Conservation (phyloP, 2,329 filamentous ascomycete genomes). For the Didymella exigua region DNA sequence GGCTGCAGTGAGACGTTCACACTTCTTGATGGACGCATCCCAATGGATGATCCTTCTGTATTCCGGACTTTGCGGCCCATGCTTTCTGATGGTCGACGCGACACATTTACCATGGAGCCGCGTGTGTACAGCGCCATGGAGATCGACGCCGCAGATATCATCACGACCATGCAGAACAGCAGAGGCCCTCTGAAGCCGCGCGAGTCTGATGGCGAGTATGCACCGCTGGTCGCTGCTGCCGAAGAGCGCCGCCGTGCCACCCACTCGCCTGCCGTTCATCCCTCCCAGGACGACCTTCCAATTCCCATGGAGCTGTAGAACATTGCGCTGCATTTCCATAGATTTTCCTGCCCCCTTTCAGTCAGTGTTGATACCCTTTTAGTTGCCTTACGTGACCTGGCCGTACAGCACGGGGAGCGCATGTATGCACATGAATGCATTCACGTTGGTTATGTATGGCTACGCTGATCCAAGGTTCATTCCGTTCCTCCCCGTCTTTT, state of each 20-base stretch:
- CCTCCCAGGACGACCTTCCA: neutral
- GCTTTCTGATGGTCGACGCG: constrained; percentile 21
- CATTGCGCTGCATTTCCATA: neutral
- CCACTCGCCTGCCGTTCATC: constrained; percentile 22
- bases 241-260: constrained; percentile 33
- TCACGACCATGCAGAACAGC: constrained; percentile 43
- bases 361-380: constrained; percentile 26
- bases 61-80: constrained; percentile 42
- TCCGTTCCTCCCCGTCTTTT: neutral
- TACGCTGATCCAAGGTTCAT: neutral
- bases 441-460: neutral
- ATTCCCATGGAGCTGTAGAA: constrained; percentile 15
- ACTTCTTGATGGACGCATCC: constrained; percentile 42
- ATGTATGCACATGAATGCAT: neutral
- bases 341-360: constrained; percentile 5
- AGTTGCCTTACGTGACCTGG: neutral
- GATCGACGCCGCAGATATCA: constrained; percentile 45
- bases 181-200: constrained; percentile 36
- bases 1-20: constrained; percentile 46
- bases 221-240: constrained; percentile 36
- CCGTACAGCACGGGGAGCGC: constrained; percentile 1
- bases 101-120: constrained; percentile 35
- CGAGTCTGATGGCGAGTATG: constrained; percentile 38
- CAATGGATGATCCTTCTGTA: constrained; percentile 40
- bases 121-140: constrained; percentile 46